A percentile compares a stretch with the other conserved stretches of the same genome.
Conservation (phyloP, 179 eudicot species). For the Silene noctiflora region DNA sequence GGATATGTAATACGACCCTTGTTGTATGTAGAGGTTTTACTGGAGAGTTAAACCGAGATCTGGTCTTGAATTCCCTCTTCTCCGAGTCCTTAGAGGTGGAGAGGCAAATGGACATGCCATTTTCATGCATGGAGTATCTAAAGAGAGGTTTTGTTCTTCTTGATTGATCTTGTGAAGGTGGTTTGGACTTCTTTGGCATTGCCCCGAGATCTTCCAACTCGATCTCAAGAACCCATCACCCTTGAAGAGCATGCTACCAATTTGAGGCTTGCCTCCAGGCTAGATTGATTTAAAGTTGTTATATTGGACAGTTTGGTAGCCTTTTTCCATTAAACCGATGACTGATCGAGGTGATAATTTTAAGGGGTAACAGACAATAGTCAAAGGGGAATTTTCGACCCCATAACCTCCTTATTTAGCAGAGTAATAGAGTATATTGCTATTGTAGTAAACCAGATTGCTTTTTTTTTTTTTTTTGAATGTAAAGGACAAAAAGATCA, state of each 20-base stretch:
- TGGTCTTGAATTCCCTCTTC: slow-evolving; percentile 39
- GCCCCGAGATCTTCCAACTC: neutral
- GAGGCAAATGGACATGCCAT: slow-evolving; percentile 50
- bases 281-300: neutral
- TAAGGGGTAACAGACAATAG: no score
- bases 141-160: slow-evolving; percentile 60
- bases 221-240: neutral
- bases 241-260: neutral
- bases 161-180: slow-evolving; percentile 20
- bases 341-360: no score
- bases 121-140: slow-evolving; percentile 65
- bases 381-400: neutral
- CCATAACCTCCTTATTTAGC: neutral
- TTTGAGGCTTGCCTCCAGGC: neutral
- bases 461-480: no score
- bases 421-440: neutral
- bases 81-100: slow-evolving; percentile 55
- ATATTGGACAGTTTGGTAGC: no score
- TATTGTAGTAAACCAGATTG: no score
- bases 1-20: slow-evolving; percentile 79
- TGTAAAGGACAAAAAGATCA: no score
- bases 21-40: slow-evolving; percentile 63
- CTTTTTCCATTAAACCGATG: no score
- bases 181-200: neutral
- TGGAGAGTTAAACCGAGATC: slow-evolving; percentile 34